A percentile compares a stretch with the other conserved stretches of the same genome.
phyloP scores from a whole-genome alignment of 2,329 filamentous ascomycete species.

The Dactylonectria estremocensis region DNA sequence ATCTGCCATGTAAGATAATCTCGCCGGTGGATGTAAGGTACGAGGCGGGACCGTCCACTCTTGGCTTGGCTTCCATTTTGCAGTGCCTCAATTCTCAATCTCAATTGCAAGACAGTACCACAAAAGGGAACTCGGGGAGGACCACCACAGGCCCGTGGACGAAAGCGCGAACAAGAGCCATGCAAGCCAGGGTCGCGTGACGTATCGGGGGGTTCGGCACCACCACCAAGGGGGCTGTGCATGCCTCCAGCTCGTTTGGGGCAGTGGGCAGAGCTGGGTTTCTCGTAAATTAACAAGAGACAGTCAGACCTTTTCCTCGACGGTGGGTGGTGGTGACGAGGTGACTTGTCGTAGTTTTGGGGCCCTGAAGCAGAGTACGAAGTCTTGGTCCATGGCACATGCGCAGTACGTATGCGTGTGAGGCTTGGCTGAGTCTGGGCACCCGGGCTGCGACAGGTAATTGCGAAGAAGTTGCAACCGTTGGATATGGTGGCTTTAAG shows the following conservation, averaged over 20 bases:
- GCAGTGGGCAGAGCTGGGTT: conserved; percentile 10
- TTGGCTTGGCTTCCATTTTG: neutral
- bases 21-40: neutral
- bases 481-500: neutral
- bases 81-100: conserved; percentile 1
- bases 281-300: conserved; percentile 25
- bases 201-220: conserved; percentile 30
- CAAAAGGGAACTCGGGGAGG: neutral
- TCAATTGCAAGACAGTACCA: neutral
- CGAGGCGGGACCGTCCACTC: neutral
- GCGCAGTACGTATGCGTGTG: conserved; percentile 15
- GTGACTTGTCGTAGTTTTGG: neutral
- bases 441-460: neutral
- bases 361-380: neutral
- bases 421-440: conserved; percentile 13
- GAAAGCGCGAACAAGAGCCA: conserved; percentile 9
- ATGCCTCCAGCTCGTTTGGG: conserved; percentile 14
- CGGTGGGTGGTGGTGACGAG: neutral
- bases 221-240: conserved; percentile 33
- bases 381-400: neutral
- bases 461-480: neutral
- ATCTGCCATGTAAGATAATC: neutral
- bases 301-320: too few species aligned
- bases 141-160: neutral
- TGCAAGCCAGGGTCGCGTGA: conserved; percentile 17